Evolutionary conservation across 1,139 yeast species (phyloP), one percentile per base, ranked within the genome.

Genomic region (Groenewaldozyma sp.): DNA sequence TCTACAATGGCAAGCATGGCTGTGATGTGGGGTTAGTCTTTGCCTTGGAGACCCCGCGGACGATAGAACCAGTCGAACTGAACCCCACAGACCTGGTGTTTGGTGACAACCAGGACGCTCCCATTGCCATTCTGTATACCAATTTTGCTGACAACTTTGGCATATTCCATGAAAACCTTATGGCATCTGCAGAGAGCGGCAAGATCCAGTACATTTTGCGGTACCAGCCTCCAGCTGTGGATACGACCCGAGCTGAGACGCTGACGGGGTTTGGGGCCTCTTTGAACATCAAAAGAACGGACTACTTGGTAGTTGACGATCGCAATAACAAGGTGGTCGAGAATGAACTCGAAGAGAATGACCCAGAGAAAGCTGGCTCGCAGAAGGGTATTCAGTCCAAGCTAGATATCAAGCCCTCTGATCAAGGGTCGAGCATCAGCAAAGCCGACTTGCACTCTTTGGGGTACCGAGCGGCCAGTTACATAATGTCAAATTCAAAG

Each of bases 191-290:
- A 0, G 54, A 62, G 6, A 58, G 64, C 1, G 93, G 84, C 0
- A 82, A 83, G 51, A 58, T 87, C 24, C 69, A 84, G 42, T 81
- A 83, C 56, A 71, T 79, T 2, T 75, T 94, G 81, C 70, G 96
- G 49, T 80, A 84, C 50, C 36, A 38, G 1, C 41, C 35, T 18
- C n/a, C n/a, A n/a, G n/a, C n/a, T n/a, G n/a, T n/a, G n/a, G n/a
- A n/a, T n/a, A n/a, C n/a, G 22, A 32, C 11, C 2, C 20, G 29
- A 34, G 34, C 26, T 22, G 54, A 6, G 76, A 36, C 51, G 0
- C 55, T 82, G 24, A 53, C 73, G 7, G 94, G 93, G 0, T 84
- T 75, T 56, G 93, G 87, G 1, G 78, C 72, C 4, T 79, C 72
- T 32, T 55, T 81, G 37, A 70, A 77, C 1, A 53, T 80, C 45